Evolutionary conservation across 2,329 filamentous ascomycete genomes (phyloP), one percentile per base, ranked within the genome.

Genomic region (Pseudogymnoascus sp.): DNA sequence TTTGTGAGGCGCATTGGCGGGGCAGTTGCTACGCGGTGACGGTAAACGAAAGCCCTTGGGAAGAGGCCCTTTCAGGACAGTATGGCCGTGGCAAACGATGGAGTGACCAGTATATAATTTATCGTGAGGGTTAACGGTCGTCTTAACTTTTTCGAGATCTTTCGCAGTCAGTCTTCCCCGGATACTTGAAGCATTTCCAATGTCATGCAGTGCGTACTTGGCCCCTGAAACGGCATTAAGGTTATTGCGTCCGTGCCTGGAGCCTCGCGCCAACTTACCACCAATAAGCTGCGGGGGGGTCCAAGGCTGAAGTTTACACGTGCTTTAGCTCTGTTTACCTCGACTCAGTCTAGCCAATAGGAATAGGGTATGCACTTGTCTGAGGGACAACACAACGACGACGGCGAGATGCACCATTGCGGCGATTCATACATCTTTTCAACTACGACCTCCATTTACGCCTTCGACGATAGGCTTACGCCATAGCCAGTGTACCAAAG

Each of bases 191-290:
- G 48, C 48, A 55, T 55, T 55, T 55, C 48, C 48, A 55, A 55
- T 55, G 29, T 55, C 48, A 55, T 55, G 48, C n/a, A 55, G 48
- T 55, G 48, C 48, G 48, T n/a, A 55, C 18, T 55, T 55, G 48
- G 48, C 48, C 48, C 48, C 48, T 55, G 48, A 55, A 55, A 55
- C 29, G 48, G 48, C 48, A 55, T 55, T 55, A 55, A 55, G 29
- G 48, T 55, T 35, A 55, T 55, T 55, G 48, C 29, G 48, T 55
- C 48, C 48, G 48, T 55, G 48, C 48, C 8, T 55, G 29, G 29
- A 55, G 48, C 48, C 48, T 55, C 48, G 48, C 48, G 29, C 48
- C 48, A 55, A 39, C 12, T 15, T 6, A 12, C 29, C 15, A 33
- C 48, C 48, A 55, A 55, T 55, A 15, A 55, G 21, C n/a, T 6